phyloP scores from a whole-genome alignment of 2,329 filamentous ascomycete species.

The Nothophaeocryptopus gaeumannii region DNA sequence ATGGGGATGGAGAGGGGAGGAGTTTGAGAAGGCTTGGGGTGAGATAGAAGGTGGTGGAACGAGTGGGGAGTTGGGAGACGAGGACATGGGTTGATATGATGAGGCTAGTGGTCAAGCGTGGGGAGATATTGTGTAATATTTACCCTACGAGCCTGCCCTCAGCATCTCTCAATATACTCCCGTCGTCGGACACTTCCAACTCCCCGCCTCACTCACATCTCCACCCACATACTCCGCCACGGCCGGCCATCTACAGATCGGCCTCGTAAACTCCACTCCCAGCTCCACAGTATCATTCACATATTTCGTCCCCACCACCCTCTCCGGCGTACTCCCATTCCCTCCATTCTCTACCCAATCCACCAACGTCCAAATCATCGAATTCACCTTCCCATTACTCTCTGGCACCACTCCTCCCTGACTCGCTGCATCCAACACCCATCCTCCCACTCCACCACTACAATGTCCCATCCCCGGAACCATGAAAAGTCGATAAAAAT shows the following conservation, averaged over 20 bases:
- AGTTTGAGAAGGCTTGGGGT: conserved; percentile 25
- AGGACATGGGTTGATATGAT: conserved; percentile 13
- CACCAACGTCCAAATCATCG: too few relatives aligned
- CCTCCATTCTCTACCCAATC: too few relatives aligned
- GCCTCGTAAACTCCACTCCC: not conserved
- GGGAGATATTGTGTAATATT: too few relatives aligned
- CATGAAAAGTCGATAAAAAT: conserved; percentile 40
- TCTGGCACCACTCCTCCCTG: too few relatives aligned
- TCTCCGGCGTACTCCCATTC: too few relatives aligned
- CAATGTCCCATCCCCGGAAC: conserved; percentile 43
- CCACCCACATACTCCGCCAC: conserved; percentile 2
- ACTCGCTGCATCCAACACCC: not conserved
- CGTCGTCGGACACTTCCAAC: not conserved
- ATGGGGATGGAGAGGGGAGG: conserved; percentile 71
- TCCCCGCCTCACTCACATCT: not conserved
- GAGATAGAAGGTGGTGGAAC: conserved; percentile 23
- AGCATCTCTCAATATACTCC: not conserved
- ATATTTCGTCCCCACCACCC: too few relatives aligned
- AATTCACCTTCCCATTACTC: too few relatives aligned
- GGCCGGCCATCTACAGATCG: not conserved
- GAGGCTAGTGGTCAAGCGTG: too few relatives aligned
- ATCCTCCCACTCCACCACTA: conserved; percentile 26
- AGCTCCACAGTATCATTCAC: not conserved
- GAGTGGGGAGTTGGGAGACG: conserved; percentile 18
- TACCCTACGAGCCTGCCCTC: too few relatives aligned